phyloP scores from a whole-genome alignment of 2,329 filamentous ascomycete genomes.

The Epichloe aotearoae region DNA sequence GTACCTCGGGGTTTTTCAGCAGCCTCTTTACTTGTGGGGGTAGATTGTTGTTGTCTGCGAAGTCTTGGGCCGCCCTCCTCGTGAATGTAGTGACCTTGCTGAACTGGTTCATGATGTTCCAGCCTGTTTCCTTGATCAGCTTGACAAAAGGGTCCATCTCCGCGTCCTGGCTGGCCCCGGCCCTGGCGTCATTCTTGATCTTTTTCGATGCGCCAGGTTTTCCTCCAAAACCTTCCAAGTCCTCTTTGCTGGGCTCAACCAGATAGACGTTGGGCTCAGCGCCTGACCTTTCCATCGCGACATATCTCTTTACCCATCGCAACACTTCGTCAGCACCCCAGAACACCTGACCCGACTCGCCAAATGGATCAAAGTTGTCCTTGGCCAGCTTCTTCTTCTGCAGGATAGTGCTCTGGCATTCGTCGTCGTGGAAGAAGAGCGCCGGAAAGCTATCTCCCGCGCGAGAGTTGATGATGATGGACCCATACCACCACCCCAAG shows the following conservation, averaged over 20 bases:
- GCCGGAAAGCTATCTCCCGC: conserved; percentile 89
- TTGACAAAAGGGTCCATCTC: conserved; percentile 87
- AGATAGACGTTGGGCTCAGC: conserved; percentile 87
- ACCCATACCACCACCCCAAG: conserved; percentile 97
- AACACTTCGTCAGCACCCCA: conserved; percentile 97
- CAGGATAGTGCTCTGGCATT: conserved; percentile 89
- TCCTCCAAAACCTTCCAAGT: conserved; percentile 66
- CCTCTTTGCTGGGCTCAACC: conserved; percentile 74
- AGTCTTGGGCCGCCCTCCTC: conserved; percentile 76
- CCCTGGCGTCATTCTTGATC: conserved; percentile 19
- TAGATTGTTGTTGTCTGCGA: conserved; percentile 80
- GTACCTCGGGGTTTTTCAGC: conserved; percentile 83
- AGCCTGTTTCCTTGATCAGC: conserved; percentile 85
- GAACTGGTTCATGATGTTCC: conserved; percentile 93
- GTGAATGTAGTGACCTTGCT: conserved; percentile 97
- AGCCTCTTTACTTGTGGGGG: conserved; percentile 84
- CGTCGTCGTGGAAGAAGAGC: conserved; percentile 92
- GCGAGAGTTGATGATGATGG: conserved; percentile 80
- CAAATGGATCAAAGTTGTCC: conserved; percentile 84
- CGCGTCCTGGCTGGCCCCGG: conserved; percentile 41
- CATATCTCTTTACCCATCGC: conserved; percentile 77
- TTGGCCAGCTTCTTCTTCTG: conserved; percentile 78
- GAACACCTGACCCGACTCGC: conserved; percentile 73
- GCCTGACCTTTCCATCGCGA: conserved; percentile 67
- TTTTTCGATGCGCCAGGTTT: conserved; percentile 33